Base-by-base conservation (phyloP, 192 early-diverging fungal species). In the Coemansia sp. region DNA sequence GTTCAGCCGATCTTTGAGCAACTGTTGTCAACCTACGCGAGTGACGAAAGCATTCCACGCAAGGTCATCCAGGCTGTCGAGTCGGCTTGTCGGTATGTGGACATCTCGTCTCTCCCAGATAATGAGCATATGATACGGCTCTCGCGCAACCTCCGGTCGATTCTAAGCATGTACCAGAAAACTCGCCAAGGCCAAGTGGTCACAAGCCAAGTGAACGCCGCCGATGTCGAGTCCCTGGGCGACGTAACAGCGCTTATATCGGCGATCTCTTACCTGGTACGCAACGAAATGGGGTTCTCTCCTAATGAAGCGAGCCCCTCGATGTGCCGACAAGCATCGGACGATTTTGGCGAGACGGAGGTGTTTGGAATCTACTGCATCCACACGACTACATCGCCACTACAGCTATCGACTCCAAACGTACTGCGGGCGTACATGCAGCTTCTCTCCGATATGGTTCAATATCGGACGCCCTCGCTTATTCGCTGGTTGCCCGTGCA, bases 221-320 rank as follows among this genome's bases (percentile, higher is more conserved):
- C 56, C 9, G 73, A 73, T 31, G 36, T 76, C 12, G 78, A 76
- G 23, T 62, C 70, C 35, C 48, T 76, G 31, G 38, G 58, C 45
- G 64, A 68, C 35, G 45, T 64, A 14, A 76, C 64, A 9, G 60
- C 73, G 26, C 58, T 81, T 41, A 76, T 72, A 14, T 71, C 69
- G 26, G 64, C 72, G 0, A 56, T 81, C 3, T 73, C 78, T 9
- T 65, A 81, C 13, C 55, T 81, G 4, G 69, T 81, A 13, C 70
- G 57, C 59, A 81, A 81, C 53, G 78, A 81, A 36, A 76, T 81
- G 72, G 78, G 78, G 3, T 76, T 81, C 45, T 66, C 78, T 14
- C 60, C 69, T 2, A 64, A 81, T 31, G 78, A 81, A 33, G 61
- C 69, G 0, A 50, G 55, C 28, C 45, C 59, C 10, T 60, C 69